Conservation (phyloP, 352 stramenopile species). For the Peronospora tabacina region DNA sequence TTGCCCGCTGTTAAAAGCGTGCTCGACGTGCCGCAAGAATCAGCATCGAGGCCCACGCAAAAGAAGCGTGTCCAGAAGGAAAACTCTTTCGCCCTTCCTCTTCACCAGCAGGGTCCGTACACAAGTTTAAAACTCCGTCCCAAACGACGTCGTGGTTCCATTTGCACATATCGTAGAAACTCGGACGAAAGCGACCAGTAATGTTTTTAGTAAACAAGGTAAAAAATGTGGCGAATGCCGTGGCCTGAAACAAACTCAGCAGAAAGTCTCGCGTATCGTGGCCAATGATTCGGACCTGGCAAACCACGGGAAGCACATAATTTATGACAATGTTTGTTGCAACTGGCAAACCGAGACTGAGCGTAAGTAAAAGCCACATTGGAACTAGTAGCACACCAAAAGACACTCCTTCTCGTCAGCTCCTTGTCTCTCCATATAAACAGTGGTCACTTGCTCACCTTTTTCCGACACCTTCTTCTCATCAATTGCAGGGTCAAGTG, state of each 20-base stretch:
- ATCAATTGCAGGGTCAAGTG: conserved; percentile 46
- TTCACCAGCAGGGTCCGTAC: conserved; percentile 44
- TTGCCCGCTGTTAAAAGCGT: not conserved
- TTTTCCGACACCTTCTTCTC: conserved; percentile 39
- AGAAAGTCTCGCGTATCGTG: conserved; percentile 76
- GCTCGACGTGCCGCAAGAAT: conserved; percentile 49
- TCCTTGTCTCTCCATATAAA: not conserved
- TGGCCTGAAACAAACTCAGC: conserved; percentile 53
- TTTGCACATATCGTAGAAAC: conserved; percentile 79
- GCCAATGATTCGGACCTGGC: conserved; percentile 41
- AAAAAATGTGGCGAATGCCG: conserved; percentile 38
- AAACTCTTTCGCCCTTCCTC: conserved; percentile 76
- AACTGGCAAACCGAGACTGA: conserved; percentile 34
- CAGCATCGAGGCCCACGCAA: conserved; percentile 65
- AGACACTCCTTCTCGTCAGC: not conserved
- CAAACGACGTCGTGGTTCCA: conserved; percentile 63
- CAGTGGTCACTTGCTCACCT: conserved; percentile 11
- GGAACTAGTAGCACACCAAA: conserved; percentile 30
- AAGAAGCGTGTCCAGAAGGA: conserved; percentile 70
- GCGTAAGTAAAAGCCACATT: conserved; percentile 34
- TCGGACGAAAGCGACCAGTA: conserved; percentile 69
- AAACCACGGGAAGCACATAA: conserved; percentile 47
- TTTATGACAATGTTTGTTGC: conserved; percentile 48
- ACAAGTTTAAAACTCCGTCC: conserved; percentile 74
- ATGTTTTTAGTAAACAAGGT: conserved; percentile 78